Conservation (phyloP, 2,329 filamentous ascomycete species). For the Aspergillus uvarum region DNA sequence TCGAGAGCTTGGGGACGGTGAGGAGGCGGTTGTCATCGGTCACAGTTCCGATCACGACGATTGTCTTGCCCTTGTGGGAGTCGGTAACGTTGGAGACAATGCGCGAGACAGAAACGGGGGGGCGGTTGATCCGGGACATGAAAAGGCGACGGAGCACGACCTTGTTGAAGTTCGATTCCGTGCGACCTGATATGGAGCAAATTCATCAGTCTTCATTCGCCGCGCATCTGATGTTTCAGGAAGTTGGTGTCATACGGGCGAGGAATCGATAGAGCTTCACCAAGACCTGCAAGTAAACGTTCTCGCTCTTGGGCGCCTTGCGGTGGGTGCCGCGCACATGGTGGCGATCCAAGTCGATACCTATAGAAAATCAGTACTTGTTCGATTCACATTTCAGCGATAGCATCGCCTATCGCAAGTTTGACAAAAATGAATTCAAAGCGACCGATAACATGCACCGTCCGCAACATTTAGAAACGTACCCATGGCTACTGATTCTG, state of each 20-base stretch:
- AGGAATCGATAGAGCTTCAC: conserved; percentile 99
- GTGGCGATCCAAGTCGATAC: conserved; percentile 61
- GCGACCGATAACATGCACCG: background rate
- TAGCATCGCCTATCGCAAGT: background rate
- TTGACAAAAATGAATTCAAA: background rate
- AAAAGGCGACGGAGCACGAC: conserved; percentile 95
- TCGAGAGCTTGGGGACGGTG: conserved; percentile 83
- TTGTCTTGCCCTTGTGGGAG: conserved; percentile 66
- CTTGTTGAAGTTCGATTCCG: conserved; percentile 98
- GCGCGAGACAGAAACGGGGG: conserved; percentile 90
- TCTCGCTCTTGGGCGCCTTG: conserved; percentile 96
- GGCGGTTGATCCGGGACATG: conserved; percentile 98
- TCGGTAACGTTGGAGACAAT: conserved; percentile 69
- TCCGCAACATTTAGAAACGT: conserved; percentile 22
- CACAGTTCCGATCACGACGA: conserved; percentile 91
- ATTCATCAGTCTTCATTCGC: conserved; percentile 19
- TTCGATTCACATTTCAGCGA: background rate
- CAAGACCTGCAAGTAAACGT: conserved; percentile 94
- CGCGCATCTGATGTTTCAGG: background rate
- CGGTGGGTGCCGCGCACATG: conserved; percentile 71
- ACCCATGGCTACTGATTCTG: conserved; percentile 47
- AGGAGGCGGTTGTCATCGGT: conserved; percentile 97
- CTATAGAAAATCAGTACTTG: conserved; percentile 31
- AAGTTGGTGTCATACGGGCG: conserved; percentile 63
- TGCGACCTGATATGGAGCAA: conserved; percentile 67